A percentile compares a stretch with the other conserved stretches of the same genome.
Evolutionary conservation across 202 grass and related monocot species (phyloP).

Genomic region (Hordeum pubiflorum): DNA sequence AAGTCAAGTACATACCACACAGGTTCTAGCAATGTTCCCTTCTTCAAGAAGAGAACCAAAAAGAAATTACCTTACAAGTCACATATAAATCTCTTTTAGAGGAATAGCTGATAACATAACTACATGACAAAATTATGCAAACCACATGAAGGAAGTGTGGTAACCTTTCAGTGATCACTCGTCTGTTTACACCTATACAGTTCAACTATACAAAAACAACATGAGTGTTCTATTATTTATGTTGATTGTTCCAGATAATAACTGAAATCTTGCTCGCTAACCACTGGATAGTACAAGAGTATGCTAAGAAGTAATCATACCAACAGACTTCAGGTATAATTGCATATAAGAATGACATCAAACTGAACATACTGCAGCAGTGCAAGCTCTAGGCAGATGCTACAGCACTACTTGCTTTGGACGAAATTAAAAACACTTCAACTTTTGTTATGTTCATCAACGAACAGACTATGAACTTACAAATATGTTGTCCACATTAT

Average conservation of each 20-base stretch:
- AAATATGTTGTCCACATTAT: slow-evolving; percentile 57
- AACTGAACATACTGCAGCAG: not conserved
- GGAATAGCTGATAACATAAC: not conserved
- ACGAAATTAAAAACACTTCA: not conserved
- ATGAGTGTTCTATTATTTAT: not conserved
- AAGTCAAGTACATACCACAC: not conserved
- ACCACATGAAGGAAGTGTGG: not conserved
- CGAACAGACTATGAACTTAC: slow-evolving; percentile 23
- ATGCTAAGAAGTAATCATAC: not conserved
- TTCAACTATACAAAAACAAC: not conserved
- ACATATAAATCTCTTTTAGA: not conserved
- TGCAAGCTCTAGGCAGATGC: not conserved
- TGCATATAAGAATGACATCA: not conserved
- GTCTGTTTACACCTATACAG: not conserved
- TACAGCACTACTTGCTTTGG: not conserved
- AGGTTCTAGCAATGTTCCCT: not conserved
- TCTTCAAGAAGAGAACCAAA: not conserved
- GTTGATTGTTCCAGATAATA: not conserved
- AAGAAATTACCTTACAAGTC: not conserved
- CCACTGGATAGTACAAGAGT: not conserved
- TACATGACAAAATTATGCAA: not conserved
- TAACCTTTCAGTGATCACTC: not conserved
- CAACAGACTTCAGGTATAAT: not conserved
- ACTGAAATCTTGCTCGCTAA: not conserved
- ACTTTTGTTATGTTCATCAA: not conserved